phyloP scores from a whole-genome alignment of 345 rosid genomes.

The Citrus sp. region DNA sequence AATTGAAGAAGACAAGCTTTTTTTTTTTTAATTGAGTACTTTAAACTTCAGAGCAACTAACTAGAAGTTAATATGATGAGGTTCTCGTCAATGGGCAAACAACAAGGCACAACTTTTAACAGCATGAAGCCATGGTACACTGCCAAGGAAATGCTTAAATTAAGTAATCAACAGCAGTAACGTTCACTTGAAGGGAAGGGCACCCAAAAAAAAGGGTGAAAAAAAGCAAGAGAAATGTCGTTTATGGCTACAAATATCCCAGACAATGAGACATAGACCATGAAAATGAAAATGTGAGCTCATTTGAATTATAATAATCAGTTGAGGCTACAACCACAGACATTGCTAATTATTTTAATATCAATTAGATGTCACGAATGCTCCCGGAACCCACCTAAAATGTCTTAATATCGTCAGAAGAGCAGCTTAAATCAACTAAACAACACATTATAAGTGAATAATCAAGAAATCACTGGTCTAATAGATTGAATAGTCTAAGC shows the following conservation, averaged over 20 bases:
- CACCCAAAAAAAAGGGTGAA: background rate
- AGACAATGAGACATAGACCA: background rate
- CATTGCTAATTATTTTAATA: background rate
- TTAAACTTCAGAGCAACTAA: background rate
- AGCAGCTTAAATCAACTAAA: background rate
- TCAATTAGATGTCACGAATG: background rate
- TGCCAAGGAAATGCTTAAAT: background rate
- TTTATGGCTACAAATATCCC: background rate
- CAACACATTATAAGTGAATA: background rate
- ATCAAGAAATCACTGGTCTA: background rate
- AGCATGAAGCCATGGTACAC: background rate
- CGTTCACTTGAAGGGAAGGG: background rate
- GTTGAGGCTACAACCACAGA: background rate
- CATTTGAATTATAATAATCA: background rate
- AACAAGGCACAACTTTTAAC: background rate
- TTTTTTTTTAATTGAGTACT: no score
- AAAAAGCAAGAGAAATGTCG: background rate
- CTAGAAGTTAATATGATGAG: background rate
- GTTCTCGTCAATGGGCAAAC: background rate
- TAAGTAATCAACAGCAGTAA: background rate
- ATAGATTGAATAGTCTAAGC: background rate
- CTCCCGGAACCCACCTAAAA: background rate
- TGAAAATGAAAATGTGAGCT: constrained; percentile 8
- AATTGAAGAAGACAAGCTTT: background rate
- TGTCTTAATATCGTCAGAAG: background rate